These are phyloP conservation scores for Solanum rostratum DNA, from an alignment of 257 asterid genomes.

Conservation along the genomic window DNA sequence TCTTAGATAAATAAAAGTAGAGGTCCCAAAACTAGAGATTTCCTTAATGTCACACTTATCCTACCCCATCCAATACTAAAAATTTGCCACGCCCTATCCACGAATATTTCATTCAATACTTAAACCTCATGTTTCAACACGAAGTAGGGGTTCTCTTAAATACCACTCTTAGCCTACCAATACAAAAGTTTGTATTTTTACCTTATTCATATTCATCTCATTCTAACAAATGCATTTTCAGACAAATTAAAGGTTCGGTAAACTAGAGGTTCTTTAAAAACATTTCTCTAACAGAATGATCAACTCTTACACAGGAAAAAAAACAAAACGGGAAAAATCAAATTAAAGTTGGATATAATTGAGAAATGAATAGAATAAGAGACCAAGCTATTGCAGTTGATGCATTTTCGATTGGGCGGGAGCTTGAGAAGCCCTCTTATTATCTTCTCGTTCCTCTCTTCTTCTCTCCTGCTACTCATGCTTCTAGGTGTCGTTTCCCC, in stretches of 20 bases:
- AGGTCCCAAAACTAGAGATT: neutral
- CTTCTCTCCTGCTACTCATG: constrained; percentile 55
- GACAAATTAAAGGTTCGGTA: neutral
- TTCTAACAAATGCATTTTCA: neutral
- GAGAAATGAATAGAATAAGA: neutral
- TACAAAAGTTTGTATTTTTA: neutral
- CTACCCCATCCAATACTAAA: neutral
- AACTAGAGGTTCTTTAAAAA: too few relatives aligned
- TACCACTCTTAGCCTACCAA: neutral
- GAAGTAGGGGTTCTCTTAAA: neutral
- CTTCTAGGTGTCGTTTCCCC: neutral
- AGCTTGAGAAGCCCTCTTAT: constrained; percentile 94
- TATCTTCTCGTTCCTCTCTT: constrained; percentile 85
- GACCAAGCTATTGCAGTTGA: constrained; percentile 93
- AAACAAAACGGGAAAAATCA: neutral
- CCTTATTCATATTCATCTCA: neutral
- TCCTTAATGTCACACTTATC: neutral
- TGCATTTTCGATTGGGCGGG: constrained; percentile 96
- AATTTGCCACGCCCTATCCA: neutral
- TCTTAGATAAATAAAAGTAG: neutral
- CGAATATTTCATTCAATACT: neutral
- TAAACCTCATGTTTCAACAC: neutral
- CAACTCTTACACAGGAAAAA: neutral
- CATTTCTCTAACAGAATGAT: neutral
- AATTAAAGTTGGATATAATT: neutral